Evolutionary conservation across 805 yeast species (phyloP).

Genomic region (Candida qinlingensis): DNA sequence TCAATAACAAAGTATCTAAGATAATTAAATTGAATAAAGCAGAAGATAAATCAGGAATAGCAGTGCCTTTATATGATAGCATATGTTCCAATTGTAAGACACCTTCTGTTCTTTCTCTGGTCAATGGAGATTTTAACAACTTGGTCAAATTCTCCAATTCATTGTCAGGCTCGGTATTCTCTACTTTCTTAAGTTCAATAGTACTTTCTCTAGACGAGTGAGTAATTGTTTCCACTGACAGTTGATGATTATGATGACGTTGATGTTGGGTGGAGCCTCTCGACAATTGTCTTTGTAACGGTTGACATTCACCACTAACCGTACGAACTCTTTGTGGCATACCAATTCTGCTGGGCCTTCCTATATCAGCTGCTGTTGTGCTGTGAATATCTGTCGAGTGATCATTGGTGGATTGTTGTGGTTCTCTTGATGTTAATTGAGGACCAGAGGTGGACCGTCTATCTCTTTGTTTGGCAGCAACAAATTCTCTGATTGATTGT

Average conservation of each 20-base stretch:
- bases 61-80: not conserved
- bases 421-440: constrained; percentile 21
- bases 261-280: constrained; percentile 10
- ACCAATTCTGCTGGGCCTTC: constrained; percentile 21
- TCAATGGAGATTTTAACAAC: constrained; percentile 18
- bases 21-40: constrained; percentile 21
- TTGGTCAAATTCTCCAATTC: constrained; percentile 4
- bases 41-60: constrained; percentile 14
- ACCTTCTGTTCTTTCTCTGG: constrained; percentile 24
- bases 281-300: constrained; percentile 14
- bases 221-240: not conserved
- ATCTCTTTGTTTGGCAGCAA: constrained; percentile 38
- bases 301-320: constrained; percentile 15
- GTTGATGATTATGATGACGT: not conserved
- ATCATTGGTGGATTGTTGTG: not conserved
- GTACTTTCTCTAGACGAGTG: constrained; percentile 1
- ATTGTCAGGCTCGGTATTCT: not conserved
- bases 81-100: constrained; percentile 10
- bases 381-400: constrained; percentile 1
- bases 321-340: constrained; percentile 20
- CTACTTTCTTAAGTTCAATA: not conserved
- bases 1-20: constrained; percentile 25
- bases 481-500: constrained; percentile 44
- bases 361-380: constrained; percentile 14
- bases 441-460: constrained; percentile 33